Evolutionary conservation across 1,284 basidiomycete genomes (phyloP).

Genomic region (Trichosporon asahii): DNA sequence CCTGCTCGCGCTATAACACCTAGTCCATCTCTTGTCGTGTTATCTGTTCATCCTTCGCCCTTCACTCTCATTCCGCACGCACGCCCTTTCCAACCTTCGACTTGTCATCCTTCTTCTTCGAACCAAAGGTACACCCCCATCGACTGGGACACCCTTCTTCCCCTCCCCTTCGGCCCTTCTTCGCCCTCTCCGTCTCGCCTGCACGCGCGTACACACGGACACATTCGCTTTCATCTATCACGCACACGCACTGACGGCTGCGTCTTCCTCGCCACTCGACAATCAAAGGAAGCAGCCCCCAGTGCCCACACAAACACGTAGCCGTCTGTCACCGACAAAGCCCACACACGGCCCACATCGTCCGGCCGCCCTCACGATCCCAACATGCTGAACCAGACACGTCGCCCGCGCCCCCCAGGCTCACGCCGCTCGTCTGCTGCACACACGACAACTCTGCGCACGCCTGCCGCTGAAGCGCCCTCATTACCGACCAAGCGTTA

Average conservation of each 20-base stretch:
- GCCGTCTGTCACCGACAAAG: not conserved
- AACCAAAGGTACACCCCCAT: not conserved
- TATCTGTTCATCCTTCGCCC: not conserved
- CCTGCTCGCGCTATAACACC: not conserved
- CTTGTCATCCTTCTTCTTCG: too few relatives aligned
- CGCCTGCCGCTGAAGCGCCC: not conserved
- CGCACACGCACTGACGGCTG: not conserved
- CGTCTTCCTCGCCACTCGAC: not conserved
- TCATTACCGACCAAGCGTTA: constrained; percentile 4
- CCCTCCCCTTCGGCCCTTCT: not conserved
- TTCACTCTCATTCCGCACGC: not conserved
- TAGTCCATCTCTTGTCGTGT: not conserved
- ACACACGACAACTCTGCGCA: not conserved
- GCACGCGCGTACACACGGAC: not conserved
- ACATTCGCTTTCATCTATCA: not conserved
- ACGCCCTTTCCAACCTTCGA: too few relatives aligned
- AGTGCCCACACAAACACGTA: not conserved
- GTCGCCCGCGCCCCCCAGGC: not conserved
- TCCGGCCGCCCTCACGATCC: not conserved
- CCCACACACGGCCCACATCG: not conserved
- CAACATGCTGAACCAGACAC: constrained; percentile 4
- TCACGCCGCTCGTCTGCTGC: constrained; percentile 1
- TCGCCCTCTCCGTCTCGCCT: not conserved
- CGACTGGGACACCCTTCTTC: not conserved
- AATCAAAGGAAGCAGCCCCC: not conserved